Conservation (phyloP, 2,329 filamentous ascomycete species). For the Hymenoscyphus salicellus region DNA sequence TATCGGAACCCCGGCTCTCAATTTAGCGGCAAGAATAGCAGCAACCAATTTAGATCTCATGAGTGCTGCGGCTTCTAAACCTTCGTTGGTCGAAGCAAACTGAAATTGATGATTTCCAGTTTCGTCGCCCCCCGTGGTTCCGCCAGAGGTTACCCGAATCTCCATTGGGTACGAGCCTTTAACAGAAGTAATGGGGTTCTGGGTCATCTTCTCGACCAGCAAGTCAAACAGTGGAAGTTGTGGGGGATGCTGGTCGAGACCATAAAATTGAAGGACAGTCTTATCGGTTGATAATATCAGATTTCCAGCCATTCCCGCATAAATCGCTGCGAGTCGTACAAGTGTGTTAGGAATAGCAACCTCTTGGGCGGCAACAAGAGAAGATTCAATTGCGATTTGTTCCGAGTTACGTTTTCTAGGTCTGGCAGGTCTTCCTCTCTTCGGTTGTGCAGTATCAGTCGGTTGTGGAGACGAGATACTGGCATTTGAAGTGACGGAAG, state of each 20-base stretch:
- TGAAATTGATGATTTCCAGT: slow-evolving; percentile 28
- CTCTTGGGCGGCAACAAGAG: slow-evolving; percentile 16
- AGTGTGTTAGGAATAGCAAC: slow-evolving; percentile 18
- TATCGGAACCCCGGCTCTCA: slow-evolving; percentile 13
- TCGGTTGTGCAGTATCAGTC: background rate
- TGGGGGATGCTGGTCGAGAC: slow-evolving; percentile 13
- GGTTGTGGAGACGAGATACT: background rate
- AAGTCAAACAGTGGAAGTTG: slow-evolving; percentile 21
- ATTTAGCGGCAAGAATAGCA: slow-evolving; percentile 19
- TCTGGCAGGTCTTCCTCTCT: background rate
- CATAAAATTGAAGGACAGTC: slow-evolving; percentile 24
- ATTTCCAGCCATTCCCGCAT: slow-evolving; percentile 27
- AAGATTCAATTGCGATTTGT: slow-evolving; percentile 9
- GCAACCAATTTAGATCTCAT: slow-evolving; percentile 33
- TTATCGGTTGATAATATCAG: slow-evolving; percentile 30
- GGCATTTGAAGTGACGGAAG: background rate
- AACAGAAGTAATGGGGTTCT: slow-evolving; percentile 30
- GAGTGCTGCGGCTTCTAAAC: slow-evolving; percentile 22
- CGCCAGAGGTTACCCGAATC: slow-evolving; percentile 24
- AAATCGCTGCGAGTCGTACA: slow-evolving; percentile 25
- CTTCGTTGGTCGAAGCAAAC: slow-evolving; percentile 19
- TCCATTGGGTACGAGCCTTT: slow-evolving; percentile 34
- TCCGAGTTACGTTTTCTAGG: background rate
- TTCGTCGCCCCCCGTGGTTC: slow-evolving; percentile 7
- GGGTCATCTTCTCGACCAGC: slow-evolving; percentile 22